Evolutionary conservation across 2,329 filamentous ascomycete genomes (phyloP), one percentile per base, ranked within the genome.

Genomic region (Exophiala sp.): DNA sequence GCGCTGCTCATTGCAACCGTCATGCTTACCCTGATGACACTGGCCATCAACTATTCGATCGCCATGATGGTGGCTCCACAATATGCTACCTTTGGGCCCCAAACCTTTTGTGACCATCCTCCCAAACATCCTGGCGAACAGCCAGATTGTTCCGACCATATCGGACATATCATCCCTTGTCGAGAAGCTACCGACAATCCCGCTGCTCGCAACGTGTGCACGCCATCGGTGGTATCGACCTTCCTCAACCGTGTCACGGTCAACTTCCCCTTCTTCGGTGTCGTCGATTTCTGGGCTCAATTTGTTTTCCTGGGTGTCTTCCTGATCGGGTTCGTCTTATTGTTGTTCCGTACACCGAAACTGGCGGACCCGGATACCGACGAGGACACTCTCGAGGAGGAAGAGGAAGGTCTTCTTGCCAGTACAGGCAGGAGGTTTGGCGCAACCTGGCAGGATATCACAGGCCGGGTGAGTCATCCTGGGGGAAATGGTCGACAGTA

Each of bases 31-130:
- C 77, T 97, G 57, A 91, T 94, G 58, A 87, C 87, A 1, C 73
- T 98, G 37, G 93, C 88, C 27, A 85, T 95, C 68, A 95, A 97
- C 71, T 98, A 97, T 67, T 82, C 88, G 7, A 74, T 97, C 35
- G 85, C 88, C 50, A 95, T 94, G 85, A 77, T 97, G 55, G 82
- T 95, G n/a, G 93, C 89, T 4, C 93, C 93, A 1, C 90, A 97
- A 64, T 98, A 98, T 66, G 82, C 91, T 40, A 94, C 85, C 47
- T 98, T 88, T 65, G 93, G 93, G 43, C 88, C 90, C 0, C 93
- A 98, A 68, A 95, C 86, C 1, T 96, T 90, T 72, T 98, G 93
- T 70, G 83, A 88, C 61, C 81, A 85, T 56, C 75, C 82, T 27
- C 77, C 82, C 2, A 73, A 72, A 30, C 73, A 79, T 50, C 76